These are phyloP conservation scores for Beta macrorhiza DNA, from an alignment of 179 eudicot species.

Conservation along the genomic window DNA sequence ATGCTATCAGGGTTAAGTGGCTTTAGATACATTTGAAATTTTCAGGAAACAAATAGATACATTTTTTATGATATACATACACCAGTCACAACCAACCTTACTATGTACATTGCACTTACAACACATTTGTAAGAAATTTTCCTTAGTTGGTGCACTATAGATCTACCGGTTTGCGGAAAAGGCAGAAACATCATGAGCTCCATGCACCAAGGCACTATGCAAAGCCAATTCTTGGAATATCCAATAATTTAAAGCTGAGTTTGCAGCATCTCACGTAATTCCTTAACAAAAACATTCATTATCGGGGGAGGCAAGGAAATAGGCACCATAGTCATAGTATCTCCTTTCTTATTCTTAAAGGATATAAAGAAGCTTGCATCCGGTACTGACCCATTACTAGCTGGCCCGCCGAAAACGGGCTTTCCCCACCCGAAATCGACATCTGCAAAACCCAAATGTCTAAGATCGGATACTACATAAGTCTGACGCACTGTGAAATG, in stretches of 20 bases:
- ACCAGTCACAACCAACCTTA: no score
- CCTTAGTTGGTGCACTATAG: no score
- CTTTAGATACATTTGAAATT: no score
- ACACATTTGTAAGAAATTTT: no score
- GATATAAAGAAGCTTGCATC: conserved; percentile 54
- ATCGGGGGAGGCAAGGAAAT: conserved; percentile 43
- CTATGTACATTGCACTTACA: no score
- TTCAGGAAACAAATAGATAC: no score
- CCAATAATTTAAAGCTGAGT: background rate
- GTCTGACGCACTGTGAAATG: conserved; percentile 44
- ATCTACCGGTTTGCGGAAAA: no score
- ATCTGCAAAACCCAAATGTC: conserved; percentile 48
- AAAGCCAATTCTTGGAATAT: no score
- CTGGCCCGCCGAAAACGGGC: conserved; percentile 62
- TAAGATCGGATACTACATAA: conserved; percentile 60
- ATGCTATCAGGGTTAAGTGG: no score
- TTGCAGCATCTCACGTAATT: conserved; percentile 23
- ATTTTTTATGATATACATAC: no score
- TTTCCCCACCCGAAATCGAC: conserved; percentile 77
- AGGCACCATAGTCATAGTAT: conserved; percentile 51
- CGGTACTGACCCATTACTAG: conserved; percentile 52
- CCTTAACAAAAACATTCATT: conserved; percentile 45
- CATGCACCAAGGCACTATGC: no score
- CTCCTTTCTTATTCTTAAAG: conserved; percentile 49
- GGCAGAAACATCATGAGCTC: no score